phyloP scores from a whole-genome alignment of 768 basidiomycete genomes.

The Suillus sp. region DNA sequence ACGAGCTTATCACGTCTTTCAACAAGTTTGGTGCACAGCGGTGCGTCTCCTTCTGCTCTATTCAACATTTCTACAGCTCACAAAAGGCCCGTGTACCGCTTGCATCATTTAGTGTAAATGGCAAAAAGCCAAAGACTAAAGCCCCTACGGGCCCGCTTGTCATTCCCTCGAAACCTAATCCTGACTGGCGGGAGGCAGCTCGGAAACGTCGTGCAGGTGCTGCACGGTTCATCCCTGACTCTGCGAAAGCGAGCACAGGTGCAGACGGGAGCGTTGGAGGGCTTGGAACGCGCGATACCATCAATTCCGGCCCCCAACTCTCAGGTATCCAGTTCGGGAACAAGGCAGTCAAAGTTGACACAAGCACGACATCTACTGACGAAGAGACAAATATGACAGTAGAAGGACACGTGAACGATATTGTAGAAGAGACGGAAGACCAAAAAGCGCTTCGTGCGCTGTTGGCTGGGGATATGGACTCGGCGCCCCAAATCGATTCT shows the following conservation, averaged over 20 bases:
- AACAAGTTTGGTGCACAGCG: constrained; percentile 78
- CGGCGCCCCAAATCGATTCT: constrained; percentile 50
- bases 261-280: constrained; percentile 77
- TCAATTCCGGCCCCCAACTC: constrained; percentile 75
- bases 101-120: constrained; percentile 41
- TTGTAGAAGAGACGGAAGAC: constrained; percentile 68
- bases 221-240: constrained; percentile 60
- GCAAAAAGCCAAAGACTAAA: constrained; percentile 39
- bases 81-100: constrained; percentile 44
- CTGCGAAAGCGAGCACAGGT: constrained; percentile 55
- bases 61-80: constrained; percentile 69
- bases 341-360: constrained; percentile 29
- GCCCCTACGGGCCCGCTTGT: constrained; percentile 66
- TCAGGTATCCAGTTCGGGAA: constrained; percentile 62
- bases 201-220: constrained; percentile 49
- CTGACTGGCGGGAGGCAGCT: constrained; percentile 87
- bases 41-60: constrained; percentile 57
- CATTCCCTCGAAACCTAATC: constrained; percentile 84
- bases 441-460: constrained; percentile 80
- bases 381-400: constrained; percentile 28
- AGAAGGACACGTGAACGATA: constrained; percentile 27
- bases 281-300: constrained; percentile 69
- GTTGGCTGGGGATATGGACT: constrained; percentile 51
- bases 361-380: constrained; percentile 1
- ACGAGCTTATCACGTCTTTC: constrained; percentile 73